Evolutionary conservation across 805 yeast species (phyloP), one percentile per base, ranked within the genome.

Genomic region (Kluyveromyces nonfermentans): DNA sequence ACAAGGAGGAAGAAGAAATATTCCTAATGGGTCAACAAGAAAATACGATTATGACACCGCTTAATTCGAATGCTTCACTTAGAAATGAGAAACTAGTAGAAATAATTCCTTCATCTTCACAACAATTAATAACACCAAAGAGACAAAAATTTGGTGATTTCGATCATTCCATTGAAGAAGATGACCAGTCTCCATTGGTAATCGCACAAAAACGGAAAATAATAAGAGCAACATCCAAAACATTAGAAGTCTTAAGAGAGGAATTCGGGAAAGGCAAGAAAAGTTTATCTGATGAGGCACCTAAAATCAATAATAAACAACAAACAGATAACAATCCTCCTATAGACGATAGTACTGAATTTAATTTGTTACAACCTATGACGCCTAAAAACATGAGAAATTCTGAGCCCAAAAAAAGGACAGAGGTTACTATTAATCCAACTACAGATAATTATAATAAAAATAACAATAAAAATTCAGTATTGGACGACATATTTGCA

Each of bases 401-500:
- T 20, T 37, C 32, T 22, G 22, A 18, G 25, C 19, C 25, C 21
- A 25, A 43, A 32, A 19, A 20, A 19, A 38, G 40, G 5, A 33
- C 25, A 19, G 35, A 35, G 15, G 40, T 33, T 28, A n/a, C n/a
- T 25, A 31, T 42, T 2, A 40, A 46, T 9, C 18, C 31, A 18
- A 47, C 41, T 31, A 41, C 46, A 7, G 47, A 44, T 7, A 48
- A 42, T 14, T 48, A 46, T 8, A 43, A 48, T 15, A 48, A 48
- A 25, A 60, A 60, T 47, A n/a, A n/a, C n/a, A n/a, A n/a, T n/a
- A n/a, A n/a, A n/a, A 54, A 56, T 14, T 44, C 45, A 17, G 37
- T 53, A 16, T 41, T 60, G 25, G 60, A 59, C 33, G 48, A 56
- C 14, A 57, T 60, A 7, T 59, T 59, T 44, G 50, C 50, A 8